These are phyloP conservation scores for Globisporangium sylvaticum DNA, from an alignment of 352 stramenopile species.

Conservation along the genomic window DNA sequence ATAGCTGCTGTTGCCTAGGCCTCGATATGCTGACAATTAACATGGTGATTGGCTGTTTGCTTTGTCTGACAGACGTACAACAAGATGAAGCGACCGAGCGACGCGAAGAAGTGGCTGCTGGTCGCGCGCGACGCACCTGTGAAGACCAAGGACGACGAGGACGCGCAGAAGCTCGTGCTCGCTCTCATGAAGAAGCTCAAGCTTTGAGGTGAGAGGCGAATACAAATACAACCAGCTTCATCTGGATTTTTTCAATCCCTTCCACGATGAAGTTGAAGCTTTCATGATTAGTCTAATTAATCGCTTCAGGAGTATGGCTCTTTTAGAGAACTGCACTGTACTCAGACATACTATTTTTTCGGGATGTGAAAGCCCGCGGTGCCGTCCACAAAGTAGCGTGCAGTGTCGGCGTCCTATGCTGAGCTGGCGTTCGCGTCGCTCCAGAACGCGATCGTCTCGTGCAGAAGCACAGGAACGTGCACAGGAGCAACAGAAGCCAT, in stretches of 20 bases:
- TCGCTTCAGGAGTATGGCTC: background rate
- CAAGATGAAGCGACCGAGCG: slow-evolving; percentile 55
- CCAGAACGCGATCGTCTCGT: slow-evolving; percentile 44
- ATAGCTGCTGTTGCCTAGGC: background rate
- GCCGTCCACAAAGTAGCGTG: slow-evolving; percentile 67
- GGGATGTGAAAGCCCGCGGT: slow-evolving; percentile 66
- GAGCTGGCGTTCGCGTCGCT: slow-evolving; percentile 4
- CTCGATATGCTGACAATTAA: background rate
- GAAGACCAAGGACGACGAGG: slow-evolving; percentile 59
- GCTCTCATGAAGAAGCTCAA: slow-evolving; percentile 48
- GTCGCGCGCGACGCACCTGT: slow-evolving; percentile 44
- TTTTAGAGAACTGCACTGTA: background rate
- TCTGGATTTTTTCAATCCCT: no score
- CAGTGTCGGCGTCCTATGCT: background rate
- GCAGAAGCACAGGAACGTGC: slow-evolving; percentile 59
- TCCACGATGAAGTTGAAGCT: no score
- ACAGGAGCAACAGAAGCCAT: no score
- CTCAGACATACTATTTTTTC: no score
- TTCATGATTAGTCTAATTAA: no score
- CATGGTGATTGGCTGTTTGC: background rate
- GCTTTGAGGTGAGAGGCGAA: slow-evolving; percentile 1
- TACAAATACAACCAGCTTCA: no score
- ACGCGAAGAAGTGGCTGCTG: slow-evolving; percentile 42
- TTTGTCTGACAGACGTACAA: slow-evolving; percentile 39
- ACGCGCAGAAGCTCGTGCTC: slow-evolving; percentile 40